phyloP scores from a whole-genome alignment of 2,329 filamentous ascomycete genomes.

The Alternaria triticimaculans region DNA sequence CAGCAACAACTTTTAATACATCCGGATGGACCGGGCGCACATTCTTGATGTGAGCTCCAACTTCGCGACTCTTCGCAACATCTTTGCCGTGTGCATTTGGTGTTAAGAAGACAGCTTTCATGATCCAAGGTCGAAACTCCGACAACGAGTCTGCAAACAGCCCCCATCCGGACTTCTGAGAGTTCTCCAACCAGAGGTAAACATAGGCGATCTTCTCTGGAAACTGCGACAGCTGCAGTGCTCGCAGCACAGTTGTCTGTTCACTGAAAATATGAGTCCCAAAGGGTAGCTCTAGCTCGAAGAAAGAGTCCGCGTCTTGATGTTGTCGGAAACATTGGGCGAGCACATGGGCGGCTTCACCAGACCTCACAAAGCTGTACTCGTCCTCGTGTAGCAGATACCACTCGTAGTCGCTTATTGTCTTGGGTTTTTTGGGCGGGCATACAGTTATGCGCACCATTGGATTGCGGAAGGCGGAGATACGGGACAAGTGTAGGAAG shows the following conservation, averaged over 20 bases:
- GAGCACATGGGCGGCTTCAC: neutral
- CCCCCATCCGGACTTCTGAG: neutral
- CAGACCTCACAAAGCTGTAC: neutral
- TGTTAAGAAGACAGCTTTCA: neutral
- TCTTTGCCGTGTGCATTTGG: neutral
- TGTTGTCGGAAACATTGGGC: neutral
- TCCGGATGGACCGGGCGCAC: neutral
- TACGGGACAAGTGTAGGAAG: neutral
- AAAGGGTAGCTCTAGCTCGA: neutral
- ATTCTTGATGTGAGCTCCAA: neutral
- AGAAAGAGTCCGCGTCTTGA: neutral
- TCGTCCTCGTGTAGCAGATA: neutral
- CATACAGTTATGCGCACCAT: neutral
- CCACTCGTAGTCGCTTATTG: neutral
- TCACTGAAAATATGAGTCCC: neutral
- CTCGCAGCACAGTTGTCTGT: neutral
- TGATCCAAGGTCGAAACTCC: neutral
- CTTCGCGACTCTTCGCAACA: neutral
- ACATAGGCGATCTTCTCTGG: neutral
- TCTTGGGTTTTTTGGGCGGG: neutral
- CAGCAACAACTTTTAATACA: neutral
- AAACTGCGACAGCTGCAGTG: neutral
- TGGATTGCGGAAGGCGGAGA: neutral
- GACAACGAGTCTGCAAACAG: neutral
- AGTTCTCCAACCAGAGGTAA: neutral